Percentiles rank a stretch among this genome's conserved stretches.
phyloP scores from a whole-genome alignment of 441 rosid genomes.

The Pelargonium citronellum region DNA sequence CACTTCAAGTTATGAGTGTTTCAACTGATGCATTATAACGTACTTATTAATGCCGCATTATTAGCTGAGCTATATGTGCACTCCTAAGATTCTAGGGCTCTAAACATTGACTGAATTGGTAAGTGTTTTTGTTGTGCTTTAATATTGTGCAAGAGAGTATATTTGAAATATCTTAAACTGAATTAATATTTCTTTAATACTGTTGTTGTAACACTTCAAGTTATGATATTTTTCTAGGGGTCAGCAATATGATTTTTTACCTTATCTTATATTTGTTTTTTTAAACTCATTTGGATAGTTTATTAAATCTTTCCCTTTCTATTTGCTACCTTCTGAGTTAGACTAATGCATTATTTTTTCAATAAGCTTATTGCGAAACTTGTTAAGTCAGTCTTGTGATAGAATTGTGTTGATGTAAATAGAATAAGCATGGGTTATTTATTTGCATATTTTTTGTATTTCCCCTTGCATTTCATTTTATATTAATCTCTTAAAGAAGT shows the following conservation, averaged over 20 bases:
- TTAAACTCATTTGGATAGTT: neutral
- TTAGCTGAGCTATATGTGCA: neutral
- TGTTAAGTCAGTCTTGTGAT: too few relatives aligned
- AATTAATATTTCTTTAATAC: neutral
- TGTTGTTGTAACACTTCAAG: neutral
- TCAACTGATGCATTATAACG: neutral
- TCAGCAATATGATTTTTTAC: neutral
- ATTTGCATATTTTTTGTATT: too few relatives aligned
- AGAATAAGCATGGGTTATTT: too few relatives aligned
- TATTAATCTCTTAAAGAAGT: too few relatives aligned
- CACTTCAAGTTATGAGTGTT: neutral
- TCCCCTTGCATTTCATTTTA: too few relatives aligned
- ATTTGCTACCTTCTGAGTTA: neutral
- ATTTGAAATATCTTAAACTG: neutral
- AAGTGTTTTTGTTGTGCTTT: neutral
- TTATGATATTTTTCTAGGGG: neutral
- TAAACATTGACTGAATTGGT: neutral
- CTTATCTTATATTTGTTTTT: neutral
- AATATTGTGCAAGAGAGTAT: neutral
- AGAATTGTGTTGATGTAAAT: too few relatives aligned
- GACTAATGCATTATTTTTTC: neutral
- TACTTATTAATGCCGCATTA: neutral
- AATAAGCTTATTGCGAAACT: neutral
- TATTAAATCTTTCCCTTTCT: neutral
- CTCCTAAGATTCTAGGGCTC: neutral